Percentiles rank a stretch among this genome's conserved stretches.
These are phyloP conservation scores for Bryum argenteum DNA, from an alignment of 225 moss, liverwort and hornwort genomes.

Conservation along the genomic window DNA sequence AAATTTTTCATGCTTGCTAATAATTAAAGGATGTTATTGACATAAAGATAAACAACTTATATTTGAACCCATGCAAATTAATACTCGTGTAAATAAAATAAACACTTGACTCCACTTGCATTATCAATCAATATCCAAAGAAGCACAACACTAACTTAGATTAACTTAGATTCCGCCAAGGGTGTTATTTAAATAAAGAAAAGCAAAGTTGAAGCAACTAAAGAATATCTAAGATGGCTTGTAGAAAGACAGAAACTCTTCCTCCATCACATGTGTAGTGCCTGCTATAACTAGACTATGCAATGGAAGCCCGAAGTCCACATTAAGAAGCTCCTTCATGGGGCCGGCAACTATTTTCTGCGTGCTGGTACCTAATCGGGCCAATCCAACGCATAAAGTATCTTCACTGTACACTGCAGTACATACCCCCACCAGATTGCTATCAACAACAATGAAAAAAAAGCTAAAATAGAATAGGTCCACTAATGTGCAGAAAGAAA, in stretches of 20 bases:
- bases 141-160: no score
- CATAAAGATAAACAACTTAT: no score
- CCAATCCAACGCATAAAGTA: conserved; percentile 83
- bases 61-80: no score
- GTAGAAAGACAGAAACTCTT: conserved; percentile 85
- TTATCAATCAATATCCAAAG: no score
- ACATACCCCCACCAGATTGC: conserved; percentile 23
- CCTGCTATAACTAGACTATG: conserved; percentile 91
- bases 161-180: no score
- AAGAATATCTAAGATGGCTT: conserved; percentile 42
- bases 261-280: conserved; percentile 85
- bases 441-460: background rate
- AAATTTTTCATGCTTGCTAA: no score
- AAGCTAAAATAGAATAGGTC: background rate
- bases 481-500: background rate
- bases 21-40: no score
- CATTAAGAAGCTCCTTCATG: conserved; percentile 70
- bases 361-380: conserved; percentile 84
- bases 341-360: conserved; percentile 81
- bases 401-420: conserved; percentile 77
- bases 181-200: no score
- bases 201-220: background rate
- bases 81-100: no score
- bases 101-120: no score
- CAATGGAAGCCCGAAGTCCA: conserved; percentile 83